Conservation (phyloP, 139 green algal species). For the Chlamydomonas sphaeroides region DNA sequence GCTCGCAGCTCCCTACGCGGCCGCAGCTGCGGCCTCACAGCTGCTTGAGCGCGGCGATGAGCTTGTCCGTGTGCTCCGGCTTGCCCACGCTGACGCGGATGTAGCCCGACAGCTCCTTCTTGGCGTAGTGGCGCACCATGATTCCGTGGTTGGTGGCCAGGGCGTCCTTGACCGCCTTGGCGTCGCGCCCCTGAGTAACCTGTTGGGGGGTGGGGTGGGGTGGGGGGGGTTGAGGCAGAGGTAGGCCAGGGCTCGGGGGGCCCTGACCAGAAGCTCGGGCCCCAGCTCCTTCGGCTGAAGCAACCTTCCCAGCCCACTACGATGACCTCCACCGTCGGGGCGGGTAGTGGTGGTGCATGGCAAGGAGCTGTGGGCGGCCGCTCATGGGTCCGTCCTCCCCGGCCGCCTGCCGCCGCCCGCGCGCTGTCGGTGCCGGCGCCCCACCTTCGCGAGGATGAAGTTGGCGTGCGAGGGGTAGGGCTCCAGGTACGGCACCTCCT, state of each 20-base stretch:
- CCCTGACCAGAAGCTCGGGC: too few species aligned
- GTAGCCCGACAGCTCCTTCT: constrained; percentile 88
- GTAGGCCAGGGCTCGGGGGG: too few species aligned
- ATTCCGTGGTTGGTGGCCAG: constrained; percentile 75
- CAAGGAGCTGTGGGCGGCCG: too few species aligned
- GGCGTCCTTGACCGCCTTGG: constrained; percentile 80
- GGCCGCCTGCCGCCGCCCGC: too few species aligned
- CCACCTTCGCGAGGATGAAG: constrained; percentile 95
- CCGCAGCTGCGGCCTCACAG: constrained; percentile 2
- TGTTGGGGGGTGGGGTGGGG: background rate
- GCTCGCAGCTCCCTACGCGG: too few species aligned
- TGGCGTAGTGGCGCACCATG: constrained; percentile 92
- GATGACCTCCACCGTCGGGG: too few species aligned
- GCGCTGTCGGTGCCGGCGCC: too few species aligned
- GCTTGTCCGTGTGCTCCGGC: constrained; percentile 92
- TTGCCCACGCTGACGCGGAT: constrained; percentile 94
- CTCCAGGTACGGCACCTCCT: constrained; percentile 85
- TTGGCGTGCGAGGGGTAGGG: constrained; percentile 94
- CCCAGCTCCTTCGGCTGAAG: too few species aligned
- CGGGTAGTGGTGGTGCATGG: too few species aligned
- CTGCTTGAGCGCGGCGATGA: constrained; percentile 77
- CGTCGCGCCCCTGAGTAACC: constrained; percentile 73
- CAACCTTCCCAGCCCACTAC: too few species aligned
- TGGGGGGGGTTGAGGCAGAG: background rate
- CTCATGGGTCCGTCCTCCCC: too few species aligned